Evolutionary conservation across 495 filamentous ascomycete genomes (phyloP).

Genomic region (Trichoderma orchidacearum): DNA sequence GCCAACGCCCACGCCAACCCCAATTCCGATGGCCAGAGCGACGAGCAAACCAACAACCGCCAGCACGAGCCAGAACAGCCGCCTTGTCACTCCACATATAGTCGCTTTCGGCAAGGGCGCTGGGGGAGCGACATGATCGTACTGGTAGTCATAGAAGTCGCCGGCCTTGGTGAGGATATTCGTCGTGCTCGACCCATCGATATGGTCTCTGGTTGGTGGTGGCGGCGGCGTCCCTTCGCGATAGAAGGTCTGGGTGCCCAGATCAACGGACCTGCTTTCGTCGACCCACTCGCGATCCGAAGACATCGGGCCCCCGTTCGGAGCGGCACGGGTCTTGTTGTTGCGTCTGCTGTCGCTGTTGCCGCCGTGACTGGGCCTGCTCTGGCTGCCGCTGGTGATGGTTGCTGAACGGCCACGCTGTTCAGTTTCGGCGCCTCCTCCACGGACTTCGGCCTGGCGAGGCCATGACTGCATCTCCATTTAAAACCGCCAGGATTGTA

Average conservation of each 20-base stretch:
- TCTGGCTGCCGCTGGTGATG: background rate
- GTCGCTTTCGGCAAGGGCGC: constrained; percentile 3
- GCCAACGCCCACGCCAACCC: constrained; percentile 18
- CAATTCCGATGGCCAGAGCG: constrained; percentile 22
- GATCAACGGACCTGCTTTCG: constrained; percentile 2
- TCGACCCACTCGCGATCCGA: background rate
- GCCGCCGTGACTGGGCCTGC: background rate
- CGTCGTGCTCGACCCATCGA: constrained; percentile 6
- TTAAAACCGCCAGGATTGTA: background rate
- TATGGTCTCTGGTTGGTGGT: constrained; percentile 8
- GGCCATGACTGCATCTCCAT: background rate
- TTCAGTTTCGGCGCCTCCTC: background rate
- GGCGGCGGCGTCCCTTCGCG: constrained; percentile 20
- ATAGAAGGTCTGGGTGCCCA: constrained; percentile 14
- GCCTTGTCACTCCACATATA: constrained; percentile 13
- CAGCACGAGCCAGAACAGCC: constrained; percentile 15
- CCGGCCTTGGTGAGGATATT: background rate
- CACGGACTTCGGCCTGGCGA: background rate
- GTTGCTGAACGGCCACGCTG: background rate
- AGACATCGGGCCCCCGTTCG: background rate
- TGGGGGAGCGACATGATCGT: background rate
- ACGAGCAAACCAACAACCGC: constrained; percentile 14
- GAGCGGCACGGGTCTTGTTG: background rate
- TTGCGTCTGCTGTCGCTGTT: background rate
- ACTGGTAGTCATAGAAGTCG: constrained; percentile 3